Evolutionary conservation across 257 asterid species (phyloP).

Genomic region (Fraxinus quadrangulata): DNA sequence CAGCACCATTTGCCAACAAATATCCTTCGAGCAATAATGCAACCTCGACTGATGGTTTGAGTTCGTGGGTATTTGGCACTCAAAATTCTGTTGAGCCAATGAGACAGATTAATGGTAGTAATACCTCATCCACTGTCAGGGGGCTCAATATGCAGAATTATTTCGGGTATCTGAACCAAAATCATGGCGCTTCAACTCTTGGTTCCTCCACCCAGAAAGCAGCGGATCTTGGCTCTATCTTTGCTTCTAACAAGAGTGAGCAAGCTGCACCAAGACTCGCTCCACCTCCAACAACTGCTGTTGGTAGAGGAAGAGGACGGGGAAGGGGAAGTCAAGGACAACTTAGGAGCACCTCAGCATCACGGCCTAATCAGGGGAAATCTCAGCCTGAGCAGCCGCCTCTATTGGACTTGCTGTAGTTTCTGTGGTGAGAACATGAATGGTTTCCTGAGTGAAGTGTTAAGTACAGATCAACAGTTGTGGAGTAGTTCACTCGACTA

Average conservation of each 20-base stretch:
- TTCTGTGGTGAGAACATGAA: slow-evolving; percentile 4
- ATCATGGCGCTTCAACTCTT: slow-evolving; percentile 37
- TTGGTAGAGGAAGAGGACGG: slow-evolving; percentile 86
- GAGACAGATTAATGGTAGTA: slow-evolving; percentile 62
- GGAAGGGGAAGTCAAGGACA: slow-evolving; percentile 80
- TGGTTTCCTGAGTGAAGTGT: slow-evolving; percentile 12
- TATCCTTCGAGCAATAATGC: slow-evolving; percentile 36
- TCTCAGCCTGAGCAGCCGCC: slow-evolving; percentile 63
- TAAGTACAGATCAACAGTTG: slow-evolving; percentile 31
- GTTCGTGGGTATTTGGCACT: slow-evolving; percentile 60
- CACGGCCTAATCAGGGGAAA: slow-evolving; percentile 41
- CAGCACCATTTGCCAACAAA: slow-evolving; percentile 37
- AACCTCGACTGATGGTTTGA: slow-evolving; percentile 46
- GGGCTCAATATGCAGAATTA: slow-evolving; percentile 48
- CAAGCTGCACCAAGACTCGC: slow-evolving; percentile 79
- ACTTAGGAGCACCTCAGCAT: slow-evolving; percentile 35
- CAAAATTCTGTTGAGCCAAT: slow-evolving; percentile 35
- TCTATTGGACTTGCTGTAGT: slow-evolving; percentile 76
- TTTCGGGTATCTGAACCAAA: slow-evolving; percentile 66
- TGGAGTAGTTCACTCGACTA: neutral
- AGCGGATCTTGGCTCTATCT: slow-evolving; percentile 72
- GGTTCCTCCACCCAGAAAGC: slow-evolving; percentile 50
- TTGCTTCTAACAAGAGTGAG: slow-evolving; percentile 69
- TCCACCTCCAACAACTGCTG: slow-evolving; percentile 86
- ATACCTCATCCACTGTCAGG: slow-evolving; percentile 33